These are phyloP conservation scores for Akanthomyces lecanii DNA, from an alignment of 2,329 filamentous ascomycete genomes.

Conservation along the genomic window DNA sequence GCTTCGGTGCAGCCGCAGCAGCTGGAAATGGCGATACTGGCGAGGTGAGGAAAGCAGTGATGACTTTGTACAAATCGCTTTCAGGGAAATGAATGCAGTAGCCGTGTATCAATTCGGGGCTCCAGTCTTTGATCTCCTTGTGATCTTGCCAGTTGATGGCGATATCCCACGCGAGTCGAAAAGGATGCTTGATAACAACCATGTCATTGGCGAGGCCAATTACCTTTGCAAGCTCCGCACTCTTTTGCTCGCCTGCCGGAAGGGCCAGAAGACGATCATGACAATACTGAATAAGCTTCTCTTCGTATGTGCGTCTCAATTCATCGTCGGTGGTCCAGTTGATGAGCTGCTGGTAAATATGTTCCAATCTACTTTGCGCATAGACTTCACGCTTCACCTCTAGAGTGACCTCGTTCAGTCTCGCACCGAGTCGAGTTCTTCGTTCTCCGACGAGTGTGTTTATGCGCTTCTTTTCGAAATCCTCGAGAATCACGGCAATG, in stretches of 20 bases:
- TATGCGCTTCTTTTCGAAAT: constrained; percentile 82
- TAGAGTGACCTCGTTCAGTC: constrained; percentile 73
- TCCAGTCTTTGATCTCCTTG: constrained; percentile 69
- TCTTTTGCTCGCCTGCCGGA: constrained; percentile 60
- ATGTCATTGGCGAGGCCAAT: constrained; percentile 79
- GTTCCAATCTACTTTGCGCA: constrained; percentile 68
- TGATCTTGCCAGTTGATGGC: constrained; percentile 84
- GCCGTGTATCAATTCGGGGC: constrained; percentile 70
- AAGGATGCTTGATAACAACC: constrained; percentile 93
- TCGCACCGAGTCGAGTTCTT: constrained; percentile 80
- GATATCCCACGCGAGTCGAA: constrained; percentile 85
- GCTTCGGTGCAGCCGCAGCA: constrained; percentile 23
- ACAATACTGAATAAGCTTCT: constrained; percentile 78
- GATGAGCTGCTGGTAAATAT: constrained; percentile 76
- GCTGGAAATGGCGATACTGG: constrained; percentile 76
- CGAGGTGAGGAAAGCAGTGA: constrained; percentile 78
- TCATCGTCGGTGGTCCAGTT: constrained; percentile 90
- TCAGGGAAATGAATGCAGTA: constrained; percentile 83
- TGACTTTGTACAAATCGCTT: constrained; percentile 73
- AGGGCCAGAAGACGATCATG: constrained; percentile 73
- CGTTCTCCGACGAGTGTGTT: constrained; percentile 87
- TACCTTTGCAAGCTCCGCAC: constrained; percentile 65
- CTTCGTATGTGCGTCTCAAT: constrained; percentile 76
- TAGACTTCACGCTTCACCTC: constrained; percentile 88
- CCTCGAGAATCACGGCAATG: constrained; percentile 78